Percentiles rank a stretch among this genome's conserved stretches.
Conservation (phyloP, 352 stramenopile genomes). For the Aphanomyces invadans region DNA sequence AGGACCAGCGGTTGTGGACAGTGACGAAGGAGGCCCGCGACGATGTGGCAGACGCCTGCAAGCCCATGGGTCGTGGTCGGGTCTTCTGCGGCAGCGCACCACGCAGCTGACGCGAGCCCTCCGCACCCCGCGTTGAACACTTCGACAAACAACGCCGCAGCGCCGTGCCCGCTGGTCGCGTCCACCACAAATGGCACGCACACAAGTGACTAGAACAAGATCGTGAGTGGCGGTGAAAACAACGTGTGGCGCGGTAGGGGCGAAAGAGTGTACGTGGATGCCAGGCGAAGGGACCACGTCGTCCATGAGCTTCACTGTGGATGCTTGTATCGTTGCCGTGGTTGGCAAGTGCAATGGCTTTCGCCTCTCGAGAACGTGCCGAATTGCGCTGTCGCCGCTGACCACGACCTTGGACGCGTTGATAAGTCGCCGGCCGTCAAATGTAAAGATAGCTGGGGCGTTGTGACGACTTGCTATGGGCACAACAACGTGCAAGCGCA, state of each 20-base stretch:
- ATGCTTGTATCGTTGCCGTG: not conserved
- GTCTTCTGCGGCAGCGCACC: not conserved
- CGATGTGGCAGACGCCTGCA: not conserved
- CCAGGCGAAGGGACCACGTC: not conserved
- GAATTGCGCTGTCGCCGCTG: not conserved
- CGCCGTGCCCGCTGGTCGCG: not conserved
- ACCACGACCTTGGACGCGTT: not conserved
- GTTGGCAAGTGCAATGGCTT: not conserved
- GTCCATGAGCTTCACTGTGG: not conserved
- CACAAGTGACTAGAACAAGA: not conserved
- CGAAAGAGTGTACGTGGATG: not conserved
- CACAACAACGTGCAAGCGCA: not conserved
- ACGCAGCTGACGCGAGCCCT: not conserved
- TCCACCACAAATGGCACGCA: not conserved
- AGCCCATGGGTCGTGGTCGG: not conserved
- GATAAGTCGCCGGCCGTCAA: not conserved
- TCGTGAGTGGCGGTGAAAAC: not conserved
- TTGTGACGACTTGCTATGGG: too few relatives aligned
- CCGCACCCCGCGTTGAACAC: not conserved
- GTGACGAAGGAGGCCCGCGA: not conserved
- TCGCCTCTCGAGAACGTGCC: not conserved
- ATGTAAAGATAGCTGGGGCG: too few relatives aligned
- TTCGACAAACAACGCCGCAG: not conserved
- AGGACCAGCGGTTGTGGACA: too few relatives aligned
- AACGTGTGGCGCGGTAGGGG: not conserved